These are phyloP conservation scores for Mycena venus DNA, from an alignment of 768 basidiomycete species.

Conservation along the genomic window DNA sequence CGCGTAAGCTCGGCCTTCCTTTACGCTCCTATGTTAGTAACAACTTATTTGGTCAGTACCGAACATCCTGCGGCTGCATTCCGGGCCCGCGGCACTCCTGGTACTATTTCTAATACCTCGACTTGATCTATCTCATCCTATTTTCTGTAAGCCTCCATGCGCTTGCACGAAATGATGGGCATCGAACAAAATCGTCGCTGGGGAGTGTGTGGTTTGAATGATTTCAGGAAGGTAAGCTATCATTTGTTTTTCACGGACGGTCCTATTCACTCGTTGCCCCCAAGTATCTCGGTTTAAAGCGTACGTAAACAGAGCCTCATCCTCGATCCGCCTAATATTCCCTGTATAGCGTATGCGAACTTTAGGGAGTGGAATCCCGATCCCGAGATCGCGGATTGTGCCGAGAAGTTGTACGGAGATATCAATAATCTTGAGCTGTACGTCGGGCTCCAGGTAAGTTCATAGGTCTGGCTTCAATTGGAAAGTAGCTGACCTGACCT, in stretches of 20 bases:
- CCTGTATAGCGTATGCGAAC: slow-evolving; percentile 66
- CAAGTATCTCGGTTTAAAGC: slow-evolving; percentile 82
- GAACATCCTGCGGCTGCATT: slow-evolving; percentile 81
- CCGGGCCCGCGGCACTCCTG: slow-evolving; percentile 82
- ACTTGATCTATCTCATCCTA: background rate
- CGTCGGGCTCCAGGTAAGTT: slow-evolving; percentile 63
- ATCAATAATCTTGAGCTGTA: slow-evolving; percentile 87
- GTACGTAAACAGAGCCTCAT: slow-evolving; percentile 51
- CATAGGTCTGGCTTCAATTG: background rate
- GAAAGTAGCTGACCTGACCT: background rate
- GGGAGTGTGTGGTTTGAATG: slow-evolving; percentile 89
- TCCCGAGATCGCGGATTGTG: slow-evolving; percentile 74
- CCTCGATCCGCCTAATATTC: background rate
- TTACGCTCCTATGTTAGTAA: background rate
- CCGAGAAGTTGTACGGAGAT: slow-evolving; percentile 83
- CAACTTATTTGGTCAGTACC: slow-evolving; percentile 58
- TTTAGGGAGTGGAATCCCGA: slow-evolving; percentile 90
- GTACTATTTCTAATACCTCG: slow-evolving; percentile 32
- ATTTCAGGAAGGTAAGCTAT: slow-evolving; percentile 75
- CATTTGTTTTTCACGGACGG: background rate
- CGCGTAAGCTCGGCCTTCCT: slow-evolving; percentile 62
- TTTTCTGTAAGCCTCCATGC: slow-evolving; percentile 65
- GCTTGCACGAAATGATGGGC: slow-evolving; percentile 86
- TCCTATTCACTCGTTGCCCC: background rate
- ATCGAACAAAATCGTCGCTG: slow-evolving; percentile 82